Evolutionary conservation across 768 basidiomycete species (phyloP).

Genomic region (Mycena rosella): DNA sequence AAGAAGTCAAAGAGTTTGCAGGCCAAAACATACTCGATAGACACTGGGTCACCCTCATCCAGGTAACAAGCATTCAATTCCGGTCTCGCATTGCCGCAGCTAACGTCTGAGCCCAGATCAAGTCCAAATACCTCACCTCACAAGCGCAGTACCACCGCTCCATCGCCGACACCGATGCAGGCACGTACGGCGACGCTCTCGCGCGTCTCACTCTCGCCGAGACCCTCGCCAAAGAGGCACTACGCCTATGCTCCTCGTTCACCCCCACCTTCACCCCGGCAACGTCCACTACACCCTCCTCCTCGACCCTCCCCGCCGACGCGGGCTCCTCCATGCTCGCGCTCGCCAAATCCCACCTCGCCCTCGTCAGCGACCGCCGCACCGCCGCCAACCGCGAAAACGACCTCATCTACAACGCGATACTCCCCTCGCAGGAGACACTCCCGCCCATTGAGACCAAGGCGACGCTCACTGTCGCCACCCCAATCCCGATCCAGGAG

Average conservation of each 20-base stretch:
- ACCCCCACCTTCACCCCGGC: constrained; percentile 33
- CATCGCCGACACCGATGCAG: constrained; percentile 78
- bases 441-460: constrained; percentile 85
- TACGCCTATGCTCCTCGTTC: constrained; percentile 50
- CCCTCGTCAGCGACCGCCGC: constrained; percentile 81
- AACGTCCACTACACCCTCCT: constrained; percentile 64
- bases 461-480: constrained; percentile 71
- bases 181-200: constrained; percentile 90
- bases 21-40: constrained; percentile 96
- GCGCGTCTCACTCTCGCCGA: constrained; percentile 85
- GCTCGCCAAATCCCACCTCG: constrained; percentile 85
- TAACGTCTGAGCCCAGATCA: constrained; percentile 66
- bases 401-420: constrained; percentile 96
- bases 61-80: constrained; percentile 58
- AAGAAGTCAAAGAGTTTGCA: constrained; percentile 97
- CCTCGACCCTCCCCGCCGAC: constrained; percentile 89
- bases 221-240: constrained; percentile 85
- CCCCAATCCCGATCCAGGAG: constrained; percentile 93
- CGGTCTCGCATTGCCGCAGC: neutral
- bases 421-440: constrained; percentile 82
- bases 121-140: constrained; percentile 90
- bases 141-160: constrained; percentile 90
- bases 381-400: constrained; percentile 89
- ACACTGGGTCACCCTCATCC: constrained; percentile 91
- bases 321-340: constrained; percentile 84